phyloP scores from a whole-genome alignment of 2,329 filamentous ascomycete genomes.

The Beauveria brongniartii region DNA sequence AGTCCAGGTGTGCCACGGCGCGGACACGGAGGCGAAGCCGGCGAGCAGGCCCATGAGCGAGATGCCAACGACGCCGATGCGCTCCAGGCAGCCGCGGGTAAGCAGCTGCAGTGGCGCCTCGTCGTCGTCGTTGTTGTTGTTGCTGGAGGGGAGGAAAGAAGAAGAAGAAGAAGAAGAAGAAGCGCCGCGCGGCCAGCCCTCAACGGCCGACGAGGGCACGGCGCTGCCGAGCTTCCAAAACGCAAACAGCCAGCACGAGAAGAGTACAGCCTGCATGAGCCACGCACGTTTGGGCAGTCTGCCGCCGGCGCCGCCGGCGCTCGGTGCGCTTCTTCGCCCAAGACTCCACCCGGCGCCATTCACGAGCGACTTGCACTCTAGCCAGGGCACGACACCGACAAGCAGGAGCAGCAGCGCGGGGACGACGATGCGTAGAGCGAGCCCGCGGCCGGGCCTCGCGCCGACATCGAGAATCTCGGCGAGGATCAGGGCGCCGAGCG shows the following conservation, averaged over 20 bases:
- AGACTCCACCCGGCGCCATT: conserved; percentile 54
- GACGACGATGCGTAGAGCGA: conserved; percentile 63
- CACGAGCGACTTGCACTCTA: conserved; percentile 65
- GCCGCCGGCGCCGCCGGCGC: too few relatives aligned
- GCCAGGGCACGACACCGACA: conserved; percentile 66
- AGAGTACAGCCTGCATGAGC: conserved; percentile 53
- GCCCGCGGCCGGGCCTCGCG: conserved; percentile 55
- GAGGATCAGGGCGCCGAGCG: conserved; percentile 72
- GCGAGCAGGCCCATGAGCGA: conserved; percentile 81
- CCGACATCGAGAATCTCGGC: conserved; percentile 75
- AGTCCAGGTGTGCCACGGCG: conserved; percentile 76
- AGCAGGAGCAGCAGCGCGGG: conserved; percentile 64
- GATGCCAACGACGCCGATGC: conserved; percentile 79
- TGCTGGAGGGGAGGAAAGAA: not conserved
- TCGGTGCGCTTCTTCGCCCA: too few relatives aligned
- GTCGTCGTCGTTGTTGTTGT: conserved; percentile 6
- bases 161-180: not conserved
- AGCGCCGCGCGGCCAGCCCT: not conserved
- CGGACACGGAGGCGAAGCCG: conserved; percentile 81
- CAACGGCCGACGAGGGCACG: conserved; percentile 36
- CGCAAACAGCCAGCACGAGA: conserved; percentile 58
- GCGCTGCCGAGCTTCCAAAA: conserved; percentile 72
- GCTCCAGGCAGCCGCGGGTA: conserved; percentile 49
- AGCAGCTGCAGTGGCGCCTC: conserved; percentile 29
- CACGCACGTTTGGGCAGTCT: conserved; percentile 50